Evolutionary conservation across 2,329 filamentous ascomycete genomes (phyloP).

Genomic region (Aspergillus floridensis): DNA sequence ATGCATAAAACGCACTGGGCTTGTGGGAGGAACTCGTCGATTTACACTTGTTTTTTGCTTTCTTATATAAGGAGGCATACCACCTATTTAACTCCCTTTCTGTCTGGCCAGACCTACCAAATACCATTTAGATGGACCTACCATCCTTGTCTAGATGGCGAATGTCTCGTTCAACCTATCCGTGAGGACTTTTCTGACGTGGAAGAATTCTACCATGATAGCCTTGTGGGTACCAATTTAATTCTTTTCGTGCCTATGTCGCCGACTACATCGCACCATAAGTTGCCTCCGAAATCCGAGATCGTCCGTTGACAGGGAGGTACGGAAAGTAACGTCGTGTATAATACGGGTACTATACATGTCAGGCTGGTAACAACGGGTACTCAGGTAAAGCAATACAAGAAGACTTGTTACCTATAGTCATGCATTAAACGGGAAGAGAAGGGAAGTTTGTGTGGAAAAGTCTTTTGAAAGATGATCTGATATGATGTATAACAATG

Average conservation of each 20-base stretch:
- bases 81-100: neutral
- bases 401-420: no score
- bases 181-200: no score
- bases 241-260: neutral
- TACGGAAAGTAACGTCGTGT: neutral
- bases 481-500: neutral
- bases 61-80: neutral
- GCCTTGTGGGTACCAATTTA: no score
- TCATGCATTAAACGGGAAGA: neutral
- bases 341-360: neutral
- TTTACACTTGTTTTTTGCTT: neutral
- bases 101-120: neutral
- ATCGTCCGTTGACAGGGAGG: neutral
- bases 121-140: neutral
- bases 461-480: neutral
- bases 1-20: slow-evolving; percentile 8
- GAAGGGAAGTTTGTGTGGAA: neutral
- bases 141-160: no score
- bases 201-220: no score
- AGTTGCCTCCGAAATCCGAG: neutral
- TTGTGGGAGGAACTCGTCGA: neutral
- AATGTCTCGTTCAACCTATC: no score
- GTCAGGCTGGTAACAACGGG: neutral
- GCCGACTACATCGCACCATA: neutral
- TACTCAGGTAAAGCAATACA: neutral